phyloP scores from a whole-genome alignment of 2,329 filamentous ascomycete species.

The Fusarium protoensiforme region DNA sequence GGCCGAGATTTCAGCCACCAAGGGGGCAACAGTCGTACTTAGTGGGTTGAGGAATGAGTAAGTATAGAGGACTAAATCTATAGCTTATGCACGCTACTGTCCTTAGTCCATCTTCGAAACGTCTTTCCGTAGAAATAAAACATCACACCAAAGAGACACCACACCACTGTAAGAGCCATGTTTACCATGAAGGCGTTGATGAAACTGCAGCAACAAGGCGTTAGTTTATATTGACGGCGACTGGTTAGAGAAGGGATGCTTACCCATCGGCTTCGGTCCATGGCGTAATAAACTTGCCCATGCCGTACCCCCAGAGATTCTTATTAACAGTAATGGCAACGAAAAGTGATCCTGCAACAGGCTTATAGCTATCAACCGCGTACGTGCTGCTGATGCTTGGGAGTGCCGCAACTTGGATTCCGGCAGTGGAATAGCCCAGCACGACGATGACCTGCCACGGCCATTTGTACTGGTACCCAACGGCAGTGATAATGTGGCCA shows the following conservation, averaged over 20 bases:
- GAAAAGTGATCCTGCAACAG: slow-evolving; percentile 11
- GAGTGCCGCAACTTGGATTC: slow-evolving; percentile 56
- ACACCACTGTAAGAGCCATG: slow-evolving; percentile 4
- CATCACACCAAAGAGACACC: background rate
- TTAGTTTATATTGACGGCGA: background rate
- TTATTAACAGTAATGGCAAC: slow-evolving; percentile 24
- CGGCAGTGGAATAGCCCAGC: slow-evolving; percentile 55
- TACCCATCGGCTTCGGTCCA: slow-evolving; percentile 16
- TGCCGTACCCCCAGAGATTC: slow-evolving; percentile 22
- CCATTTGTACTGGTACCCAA: slow-evolving; percentile 61
- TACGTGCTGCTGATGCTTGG: slow-evolving; percentile 69
- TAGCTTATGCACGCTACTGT: slow-evolving; percentile 7
- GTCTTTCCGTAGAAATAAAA: slow-evolving; percentile 16
- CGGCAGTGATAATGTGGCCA: slow-evolving; percentile 36
- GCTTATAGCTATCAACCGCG: slow-evolving; percentile 72
- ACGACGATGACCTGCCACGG: slow-evolving; percentile 60
- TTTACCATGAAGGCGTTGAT: slow-evolving; percentile 7
- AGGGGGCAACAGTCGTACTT: background rate
- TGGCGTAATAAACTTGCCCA: slow-evolving; percentile 16
- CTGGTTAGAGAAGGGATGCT: background rate
- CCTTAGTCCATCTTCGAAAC: slow-evolving; percentile 3
- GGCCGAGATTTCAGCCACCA: background rate
- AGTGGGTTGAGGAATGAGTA: background rate
- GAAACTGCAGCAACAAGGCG: background rate
- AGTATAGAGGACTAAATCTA: background rate